Base-by-base conservation (phyloP, 352 stramenopile species). In the Pythium biforme region DNA sequence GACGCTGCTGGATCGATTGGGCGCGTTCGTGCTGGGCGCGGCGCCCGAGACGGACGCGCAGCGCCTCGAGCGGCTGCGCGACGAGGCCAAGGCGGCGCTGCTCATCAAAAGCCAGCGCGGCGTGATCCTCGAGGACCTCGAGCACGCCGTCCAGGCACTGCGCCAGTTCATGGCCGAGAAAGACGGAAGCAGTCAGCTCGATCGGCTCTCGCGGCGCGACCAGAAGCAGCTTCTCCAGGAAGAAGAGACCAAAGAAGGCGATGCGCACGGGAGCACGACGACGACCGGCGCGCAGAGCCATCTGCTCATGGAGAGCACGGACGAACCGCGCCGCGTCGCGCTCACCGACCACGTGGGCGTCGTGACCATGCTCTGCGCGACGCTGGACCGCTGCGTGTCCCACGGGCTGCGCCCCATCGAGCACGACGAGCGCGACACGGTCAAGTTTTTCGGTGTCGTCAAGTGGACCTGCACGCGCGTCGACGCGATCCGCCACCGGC, bases 391-490 rank as follows among this genome's bases (percentile, higher is more conserved):
- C 23, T 94, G 85, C 52, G 58, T 89, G 39, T 69, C 69, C 1
- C 85, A 94, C 48, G 83, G 85, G 0, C 71, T 94, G 33, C 83
- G 81, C 6, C 61, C 73, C n/a, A 62, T 92, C 22, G 81, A 92
- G 45, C 70, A 50, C 23, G 73, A 81, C 49, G 64, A 77, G 47
- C 37, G 45, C n/a, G 74, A 80, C 33, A 90, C 81, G 2, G 85
- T 94, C 69, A 89, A 94, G 57, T 94, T 92, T 70, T 94, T 92
- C 48, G 85, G 85, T 19, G 74, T 92, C 5, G 78, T 89, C 62
- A 94, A 94, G 70, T 94, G 85, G 85, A 92, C 83, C 14, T 94
- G 83, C 70, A 90, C 85, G 27, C 72, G 85, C 37, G 75, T 94
- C 39, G 82, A 88, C 61, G 78, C 82, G 15, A 81, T 92, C 45